Evolutionary conservation across 352 stramenopile species (phyloP).

Genomic region (Globisporangium rhizosaccharum): DNA sequence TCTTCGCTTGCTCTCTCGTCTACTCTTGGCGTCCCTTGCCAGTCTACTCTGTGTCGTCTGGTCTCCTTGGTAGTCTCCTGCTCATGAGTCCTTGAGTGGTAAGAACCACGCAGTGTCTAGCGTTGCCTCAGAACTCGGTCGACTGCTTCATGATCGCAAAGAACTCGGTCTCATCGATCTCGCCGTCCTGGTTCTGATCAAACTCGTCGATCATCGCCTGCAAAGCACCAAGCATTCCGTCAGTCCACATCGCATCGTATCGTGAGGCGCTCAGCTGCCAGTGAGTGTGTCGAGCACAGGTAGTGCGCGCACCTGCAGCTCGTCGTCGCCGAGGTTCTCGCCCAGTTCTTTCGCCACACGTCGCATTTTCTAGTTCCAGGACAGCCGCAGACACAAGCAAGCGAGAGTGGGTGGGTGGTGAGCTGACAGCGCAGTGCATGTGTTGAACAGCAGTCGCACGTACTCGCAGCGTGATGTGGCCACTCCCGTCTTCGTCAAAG

Average conservation of each 20-base stretch:
- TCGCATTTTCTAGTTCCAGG: constrained; percentile 81
- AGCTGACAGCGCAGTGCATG: neutral
- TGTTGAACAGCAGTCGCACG: constrained; percentile 1
- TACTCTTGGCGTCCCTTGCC: neutral
- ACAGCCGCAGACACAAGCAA: neutral
- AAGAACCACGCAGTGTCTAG: neutral
- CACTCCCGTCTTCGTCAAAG: constrained; percentile 91
- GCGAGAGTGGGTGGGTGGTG: neutral
- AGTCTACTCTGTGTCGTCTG: neutral
- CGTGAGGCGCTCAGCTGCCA: neutral
- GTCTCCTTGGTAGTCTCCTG: neutral
- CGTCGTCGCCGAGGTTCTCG: constrained; percentile 90
- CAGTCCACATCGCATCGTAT: neutral
- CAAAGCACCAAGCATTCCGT: neutral
- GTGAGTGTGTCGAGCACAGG: neutral
- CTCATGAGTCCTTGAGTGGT: neutral
- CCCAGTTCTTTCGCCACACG: constrained; percentile 90
- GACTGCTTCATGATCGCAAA: constrained; percentile 87
- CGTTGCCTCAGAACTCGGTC: constrained; percentile 45
- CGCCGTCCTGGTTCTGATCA: constrained; percentile 90
- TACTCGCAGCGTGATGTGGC: constrained; percentile 83
- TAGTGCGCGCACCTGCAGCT: constrained; percentile 50
- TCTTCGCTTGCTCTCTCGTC: constrained; percentile 8
- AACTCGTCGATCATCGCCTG: constrained; percentile 96
- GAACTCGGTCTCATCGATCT: constrained; percentile 90